Percentiles rank a stretch among this genome's conserved stretches.
phyloP scores from a whole-genome alignment of 2,329 filamentous ascomycete genomes.

The Neospermospora avenae region DNA sequence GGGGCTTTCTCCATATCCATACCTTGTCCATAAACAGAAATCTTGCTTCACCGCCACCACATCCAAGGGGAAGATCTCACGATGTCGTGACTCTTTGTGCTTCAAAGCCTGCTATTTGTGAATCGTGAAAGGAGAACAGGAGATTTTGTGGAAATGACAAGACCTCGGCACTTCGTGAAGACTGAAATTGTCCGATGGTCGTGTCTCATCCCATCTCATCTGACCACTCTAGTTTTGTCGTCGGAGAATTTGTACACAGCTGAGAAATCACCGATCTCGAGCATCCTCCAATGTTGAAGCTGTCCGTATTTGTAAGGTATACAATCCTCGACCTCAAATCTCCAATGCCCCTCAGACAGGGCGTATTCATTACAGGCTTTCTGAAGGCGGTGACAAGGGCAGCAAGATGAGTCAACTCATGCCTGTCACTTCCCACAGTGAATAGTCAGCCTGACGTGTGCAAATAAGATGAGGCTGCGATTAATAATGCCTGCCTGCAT shows the following conservation, averaged over 20 bases:
- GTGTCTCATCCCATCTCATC: background rate
- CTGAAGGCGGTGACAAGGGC: slow-evolving; percentile 3
- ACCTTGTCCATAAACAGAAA: background rate
- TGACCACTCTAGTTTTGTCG: background rate
- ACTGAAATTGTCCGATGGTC: background rate
- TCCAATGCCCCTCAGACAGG: background rate
- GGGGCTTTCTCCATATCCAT: background rate
- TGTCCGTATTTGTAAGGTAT: background rate
- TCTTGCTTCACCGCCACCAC: background rate
- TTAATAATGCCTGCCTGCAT: background rate
- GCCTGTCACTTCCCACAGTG: background rate
- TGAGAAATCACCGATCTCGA: background rate
- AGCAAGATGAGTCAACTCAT: slow-evolving; percentile 3
- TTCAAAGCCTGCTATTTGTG: background rate
- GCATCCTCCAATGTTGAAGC: background rate
- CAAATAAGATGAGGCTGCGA: background rate
- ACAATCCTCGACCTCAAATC: background rate
- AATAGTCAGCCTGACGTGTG: background rate
- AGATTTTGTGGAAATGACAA: too few species aligned
- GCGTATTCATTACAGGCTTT: background rate
- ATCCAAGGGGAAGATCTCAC: background rate
- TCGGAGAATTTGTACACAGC: slow-evolving; percentile 1
- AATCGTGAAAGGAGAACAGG: background rate
- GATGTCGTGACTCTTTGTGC: background rate
- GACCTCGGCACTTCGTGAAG: background rate